Evolutionary conservation across 768 basidiomycete species (phyloP), one percentile per base, ranked within the genome.

Genomic region (Xerocomus brunneocitrinus): DNA sequence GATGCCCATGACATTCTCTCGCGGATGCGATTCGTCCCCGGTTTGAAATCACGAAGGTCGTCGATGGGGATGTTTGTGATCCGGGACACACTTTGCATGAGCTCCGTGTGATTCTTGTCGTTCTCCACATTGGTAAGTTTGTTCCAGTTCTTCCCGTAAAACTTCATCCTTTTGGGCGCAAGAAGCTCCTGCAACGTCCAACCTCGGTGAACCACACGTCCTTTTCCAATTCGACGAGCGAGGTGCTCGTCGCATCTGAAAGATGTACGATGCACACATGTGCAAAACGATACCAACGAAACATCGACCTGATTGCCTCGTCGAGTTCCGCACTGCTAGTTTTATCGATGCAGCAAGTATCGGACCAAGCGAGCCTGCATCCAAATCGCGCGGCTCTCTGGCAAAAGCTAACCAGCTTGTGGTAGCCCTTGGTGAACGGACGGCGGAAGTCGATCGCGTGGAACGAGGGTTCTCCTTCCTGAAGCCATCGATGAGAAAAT

Each of bases 1-100:
- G 66, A 66, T 0, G 67, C 66, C 66, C 64, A 57, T 6, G 32
- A 54, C 62, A 59, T 59, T 22, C 50, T 48, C 47, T 59, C 47
- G 7, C 50, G 50, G 14, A 59, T 60, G 28, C 54, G 39, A 38
- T 49, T 60, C 5, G 49, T 52, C 30, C 53, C 58, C n/a, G 58
- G 58, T 3, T 51, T 3, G 40, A 59, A 59, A 10, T 46, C 13
- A 47, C 39, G 9, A 13, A 59, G 53, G n/a, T 59, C 58, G 9
- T 6, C 0, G 6, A 40, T 13, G 31, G 58, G 58, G 22, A 59
- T 59, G 12, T 49, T 28, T 8, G 58, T 60, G 12, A 59, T 52
- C 16, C 27, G 44, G 0, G 42, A 55, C 36, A 60, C 19, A 8
- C 19, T 47, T 4, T 35, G 24, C 54, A 52, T 52, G 27, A 60